Conservation (phyloP, 139 green algal genomes). For the Picochlorum costavermella region DNA sequence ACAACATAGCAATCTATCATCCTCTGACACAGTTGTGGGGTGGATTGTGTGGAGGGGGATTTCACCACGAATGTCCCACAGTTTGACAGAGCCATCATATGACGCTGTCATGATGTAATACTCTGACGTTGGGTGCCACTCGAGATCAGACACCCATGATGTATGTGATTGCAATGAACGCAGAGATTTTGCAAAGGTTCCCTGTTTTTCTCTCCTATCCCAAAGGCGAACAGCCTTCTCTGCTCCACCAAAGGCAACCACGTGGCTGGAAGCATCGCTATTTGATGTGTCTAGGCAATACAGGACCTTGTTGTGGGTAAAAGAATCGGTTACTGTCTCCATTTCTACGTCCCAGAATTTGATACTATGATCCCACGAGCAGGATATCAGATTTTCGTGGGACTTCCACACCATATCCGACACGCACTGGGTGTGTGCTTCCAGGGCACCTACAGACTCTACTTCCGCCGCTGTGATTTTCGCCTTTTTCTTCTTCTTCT, state of each 20-base stretch:
- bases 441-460: constrained; percentile 24
- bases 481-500: constrained; percentile 39
- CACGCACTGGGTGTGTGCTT: constrained; percentile 66
- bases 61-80: constrained; percentile 51
- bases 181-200: constrained; percentile 4
- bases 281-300: constrained; percentile 39
- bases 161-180: constrained; percentile 40
- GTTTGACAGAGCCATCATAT: constrained; percentile 43
- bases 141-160: constrained; percentile 57
- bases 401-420: constrained; percentile 45
- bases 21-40: constrained; percentile 12
- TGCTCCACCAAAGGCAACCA: constrained; percentile 65
- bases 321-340: constrained; percentile 38
- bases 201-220: constrained; percentile 43
- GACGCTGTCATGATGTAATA: constrained; percentile 58
- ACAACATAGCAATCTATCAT: constrained; percentile 33
- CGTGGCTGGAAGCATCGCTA: neutral
- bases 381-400: constrained; percentile 39
- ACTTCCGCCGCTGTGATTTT: constrained; percentile 16
- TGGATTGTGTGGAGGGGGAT: constrained; percentile 50
- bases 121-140: constrained; percentile 48
- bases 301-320: constrained; percentile 64
- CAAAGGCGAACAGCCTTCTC: constrained; percentile 64
- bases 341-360: constrained; percentile 58
- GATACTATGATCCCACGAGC: constrained; percentile 74